Evolutionary conservation across 1,284 basidiomycete genomes (phyloP), one percentile per base, ranked within the genome.

Genomic region (Melampsora americana): DNA sequence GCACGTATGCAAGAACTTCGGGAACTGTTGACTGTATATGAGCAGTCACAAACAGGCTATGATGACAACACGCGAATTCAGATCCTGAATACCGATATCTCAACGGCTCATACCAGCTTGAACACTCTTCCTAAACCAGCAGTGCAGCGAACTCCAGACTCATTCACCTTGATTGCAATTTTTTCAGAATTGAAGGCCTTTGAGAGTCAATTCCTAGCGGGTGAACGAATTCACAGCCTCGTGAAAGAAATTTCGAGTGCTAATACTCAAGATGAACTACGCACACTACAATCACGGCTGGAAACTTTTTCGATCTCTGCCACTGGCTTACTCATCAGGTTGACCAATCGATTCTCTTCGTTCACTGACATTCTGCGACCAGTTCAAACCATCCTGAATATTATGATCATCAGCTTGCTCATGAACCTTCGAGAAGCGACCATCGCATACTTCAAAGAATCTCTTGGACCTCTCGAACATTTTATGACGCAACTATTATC

Each of bases 241-340:
- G 42, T n/a, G 18, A 26, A 23, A 35, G 66, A 68, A 44, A 48
- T 75, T 14, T n/a, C 2, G 20, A 18, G 39, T 14, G 53, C 35
- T n/a, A 42, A 23, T 23, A 46, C 1, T n/a, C 5, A 39, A n/a
- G 16, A 20, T 3, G 14, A 61, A 9, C 59, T 75, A 6, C 39
- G 42, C 9, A n/a, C 42, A 26, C 59, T 75, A 32, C 73, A 68
- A 20, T 35, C 66, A 30, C 73, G 66, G 3, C 46, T 68, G 6
- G 65, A 75, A 35, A 75, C 66, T 48, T 75, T 75, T 53, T 67
- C 59, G 20, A 42, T 75, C 56, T 67, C 73, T 14, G 73, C 73
- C 14, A 61, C 46, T 44, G 66, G 73, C n/a, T 30, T 75, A 28
- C 28, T 75, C n/a, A 30, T 20, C 61, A 53, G 73, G n/a, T 59